Evolutionary conservation across 768 basidiomycete genomes (phyloP).

Genomic region (Cubamyces lactineus): DNA sequence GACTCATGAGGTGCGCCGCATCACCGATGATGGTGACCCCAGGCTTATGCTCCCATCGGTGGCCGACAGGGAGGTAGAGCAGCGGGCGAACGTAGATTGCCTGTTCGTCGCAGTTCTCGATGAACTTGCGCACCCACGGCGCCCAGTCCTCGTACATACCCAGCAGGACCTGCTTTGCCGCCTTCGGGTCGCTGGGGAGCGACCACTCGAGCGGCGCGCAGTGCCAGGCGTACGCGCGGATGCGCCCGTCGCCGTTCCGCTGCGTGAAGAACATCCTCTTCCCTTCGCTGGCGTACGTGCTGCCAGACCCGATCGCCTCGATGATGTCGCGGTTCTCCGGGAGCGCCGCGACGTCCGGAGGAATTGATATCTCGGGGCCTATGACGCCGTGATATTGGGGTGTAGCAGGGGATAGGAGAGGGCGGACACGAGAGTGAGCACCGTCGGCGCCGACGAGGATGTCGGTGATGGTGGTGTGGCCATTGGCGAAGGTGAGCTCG

Average conservation of each 20-base stretch:
- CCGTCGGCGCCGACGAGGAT: constrained; percentile 45
- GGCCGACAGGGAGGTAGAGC: constrained; percentile 18
- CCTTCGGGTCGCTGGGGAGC: not conserved
- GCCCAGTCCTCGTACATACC: constrained; percentile 6
- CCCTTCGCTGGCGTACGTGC: constrained; percentile 33
- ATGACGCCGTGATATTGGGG: constrained; percentile 41
- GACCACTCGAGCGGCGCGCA: constrained; percentile 6
- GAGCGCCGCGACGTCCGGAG: constrained; percentile 16
- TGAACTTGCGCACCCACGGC: constrained; percentile 10
- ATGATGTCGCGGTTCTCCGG: constrained; percentile 1
- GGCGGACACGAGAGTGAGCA: constrained; percentile 43
- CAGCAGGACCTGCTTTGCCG: constrained; percentile 3
- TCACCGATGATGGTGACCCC: constrained; percentile 28
- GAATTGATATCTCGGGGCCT: constrained; percentile 28
- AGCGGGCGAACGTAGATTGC: constrained; percentile 15
- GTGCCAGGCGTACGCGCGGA: constrained; percentile 10
- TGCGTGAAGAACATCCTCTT: constrained; percentile 36
- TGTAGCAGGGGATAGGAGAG: constrained; percentile 34
- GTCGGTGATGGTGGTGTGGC: constrained; percentile 13
- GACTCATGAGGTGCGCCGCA: constrained; percentile 43
- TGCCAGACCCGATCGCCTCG: constrained; percentile 34
- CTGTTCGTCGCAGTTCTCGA: constrained; percentile 3
- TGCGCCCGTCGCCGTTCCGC: constrained; percentile 31
- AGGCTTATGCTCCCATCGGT: constrained; percentile 18
- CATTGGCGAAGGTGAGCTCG: constrained; percentile 12